Evolutionary conservation across 495 filamentous ascomycete genomes (phyloP), one percentile per base, ranked within the genome.

Genomic region (Penicillium pulvis): DNA sequence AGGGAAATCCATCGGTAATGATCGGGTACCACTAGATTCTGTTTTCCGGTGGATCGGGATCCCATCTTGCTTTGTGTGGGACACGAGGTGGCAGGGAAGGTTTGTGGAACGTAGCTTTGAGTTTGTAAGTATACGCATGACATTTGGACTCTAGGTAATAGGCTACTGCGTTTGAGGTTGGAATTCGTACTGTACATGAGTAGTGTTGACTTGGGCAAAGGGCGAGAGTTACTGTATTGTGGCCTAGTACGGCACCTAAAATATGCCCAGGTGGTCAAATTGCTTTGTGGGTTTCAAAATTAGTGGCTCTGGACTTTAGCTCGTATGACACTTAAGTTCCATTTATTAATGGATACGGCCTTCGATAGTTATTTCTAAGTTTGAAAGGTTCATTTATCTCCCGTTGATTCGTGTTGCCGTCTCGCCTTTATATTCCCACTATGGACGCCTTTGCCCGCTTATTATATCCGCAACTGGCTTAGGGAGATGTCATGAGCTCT

Each of bases 21-120:
- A 39, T 52, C 49, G 49, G 49, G 49, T 52, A 52, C 23, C 49
- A 52, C 49, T 23, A 17, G 16, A 41, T 17, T 36, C 24, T 49
- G 46, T 17, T 52, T 16, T 7, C 48, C 49, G 47, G 49, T 41
- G 31, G 49, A 52, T 51, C 48, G 45, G 45, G 23, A 47, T 52
- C 49, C 24, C 17, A 52, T 52, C 17, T 36, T 51, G 31, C 30
- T 31, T 31, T 31, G 23, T 3, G 12, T 24, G 20, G 46, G 26
- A 49, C 46, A 49, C 46, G 46, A 49, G 46, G 46, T 49, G 44
- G 4, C 42, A 20, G 23, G 19, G 23, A 2, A 11, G 46, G 24
- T 49, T 47, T 14, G 24, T 30, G 46, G 4, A 17, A 41, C 14
- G 39, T 41, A n/a, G 12, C 12, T 36, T 36, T 36, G 2, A 11